Base-by-base conservation (phyloP, 2,329 filamentous ascomycete species). In the Helicocarpus griseus region DNA sequence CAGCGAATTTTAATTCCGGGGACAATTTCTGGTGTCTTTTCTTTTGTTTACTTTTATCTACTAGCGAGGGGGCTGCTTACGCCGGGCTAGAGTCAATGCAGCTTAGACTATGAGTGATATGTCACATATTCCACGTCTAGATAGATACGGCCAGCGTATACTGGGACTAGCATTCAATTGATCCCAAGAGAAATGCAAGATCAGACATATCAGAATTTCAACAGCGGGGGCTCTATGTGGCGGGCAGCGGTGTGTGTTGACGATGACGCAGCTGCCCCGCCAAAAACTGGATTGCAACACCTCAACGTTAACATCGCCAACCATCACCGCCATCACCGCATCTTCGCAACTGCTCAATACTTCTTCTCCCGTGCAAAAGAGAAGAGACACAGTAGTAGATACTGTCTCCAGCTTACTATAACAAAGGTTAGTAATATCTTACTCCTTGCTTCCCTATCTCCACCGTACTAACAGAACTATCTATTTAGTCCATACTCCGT, bases 221-320 rank as follows among this genome's bases (percentile, higher is more conserved):
- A 35, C 31, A 35, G 9, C 31, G 9, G n/a, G 5, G 29, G 31
- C n/a, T 35, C 31, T 35, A 14, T 35, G n/a, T n/a, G n/a, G n/a
- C n/a, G n/a, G n/a, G n/a, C n/a, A n/a, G n/a, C n/a, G n/a, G n/a
- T n/a, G n/a, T n/a, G 21, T 14, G 38, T 44, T 44, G 24, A 31
- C n/a, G 14, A 40, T 49, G 47, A 40, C 47, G 47, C 47, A 49
- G 35, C 11, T 48, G 46, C 46, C 46, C 46, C 46, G 46, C 46
- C 46, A 48, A 48, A 47, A 48, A n/a, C 21, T 35, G 35, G 22
- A 39, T 48, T 28, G 14, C 14, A 19, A 24, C 21, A 33, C 0
- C 26, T 22, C 43, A 9, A 14, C 6, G 8, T 7, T 9, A 19
- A 31, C 26, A 28, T 11, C 28, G 5, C n/a, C 41, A 45, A 14